Percentiles rank a stretch among this genome's conserved stretches.
Conservation (phyloP, 2,329 filamentous ascomycete species). For the Lizonia empirigonia region DNA sequence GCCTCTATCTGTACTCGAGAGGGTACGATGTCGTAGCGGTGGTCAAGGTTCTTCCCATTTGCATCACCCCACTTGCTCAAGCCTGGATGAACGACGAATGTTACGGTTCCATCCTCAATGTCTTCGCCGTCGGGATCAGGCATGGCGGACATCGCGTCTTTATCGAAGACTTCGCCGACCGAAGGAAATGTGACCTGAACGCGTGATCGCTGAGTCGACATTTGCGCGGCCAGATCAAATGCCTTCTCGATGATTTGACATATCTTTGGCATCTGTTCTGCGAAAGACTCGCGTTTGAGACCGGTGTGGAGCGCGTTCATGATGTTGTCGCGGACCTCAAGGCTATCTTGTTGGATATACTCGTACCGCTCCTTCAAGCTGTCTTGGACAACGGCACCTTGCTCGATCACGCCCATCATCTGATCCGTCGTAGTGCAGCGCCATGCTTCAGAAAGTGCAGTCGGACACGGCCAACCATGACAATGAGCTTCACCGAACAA, state of each 20-base stretch:
- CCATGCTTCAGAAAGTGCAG: no score
- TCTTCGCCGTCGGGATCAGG: slow-evolving; percentile 19
- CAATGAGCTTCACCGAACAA: no score
- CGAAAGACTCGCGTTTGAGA: neutral
- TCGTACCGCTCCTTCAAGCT: no score
- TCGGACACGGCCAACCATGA: no score
- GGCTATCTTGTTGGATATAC: no score
- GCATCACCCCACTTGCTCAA: slow-evolving; percentile 35
- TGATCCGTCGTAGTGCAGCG: no score
- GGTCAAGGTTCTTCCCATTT: slow-evolving; percentile 25
- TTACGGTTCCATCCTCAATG: slow-evolving; percentile 11
- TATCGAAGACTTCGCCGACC: slow-evolving; percentile 4
- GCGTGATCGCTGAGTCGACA: slow-evolving; percentile 23
- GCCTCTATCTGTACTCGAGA: slow-evolving; percentile 10
- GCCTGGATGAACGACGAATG: slow-evolving; percentile 26
- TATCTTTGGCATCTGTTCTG: neutral
- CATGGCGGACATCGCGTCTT: slow-evolving; percentile 2
- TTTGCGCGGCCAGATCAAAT: slow-evolving; percentile 19
- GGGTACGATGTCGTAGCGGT: slow-evolving; percentile 22
- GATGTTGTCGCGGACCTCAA: no score
- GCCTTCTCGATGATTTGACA: slow-evolving; percentile 22
- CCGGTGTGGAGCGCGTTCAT: neutral
- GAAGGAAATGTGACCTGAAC: slow-evolving; percentile 26
- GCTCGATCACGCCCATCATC: no score
- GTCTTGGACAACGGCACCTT: no score